A percentile compares a stretch with the other conserved stretches of the same genome.
Conservation (phyloP, 768 basidiomycete species). For the Boletus tomentosulus region DNA sequence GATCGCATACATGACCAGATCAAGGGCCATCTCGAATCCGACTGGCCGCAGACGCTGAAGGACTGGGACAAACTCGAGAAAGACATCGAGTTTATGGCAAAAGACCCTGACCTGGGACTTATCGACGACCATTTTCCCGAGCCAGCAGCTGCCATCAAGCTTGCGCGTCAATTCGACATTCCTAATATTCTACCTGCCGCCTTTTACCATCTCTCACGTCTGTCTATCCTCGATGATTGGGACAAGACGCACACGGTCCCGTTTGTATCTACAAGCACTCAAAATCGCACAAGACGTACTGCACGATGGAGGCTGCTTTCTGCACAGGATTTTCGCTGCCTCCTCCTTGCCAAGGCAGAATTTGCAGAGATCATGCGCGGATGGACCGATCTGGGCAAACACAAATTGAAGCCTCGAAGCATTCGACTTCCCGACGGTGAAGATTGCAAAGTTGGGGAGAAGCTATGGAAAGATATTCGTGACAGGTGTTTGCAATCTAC, state of each 20-base stretch:
- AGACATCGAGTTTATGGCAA: not conserved
- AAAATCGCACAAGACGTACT: constrained; percentile 6
- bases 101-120: no score
- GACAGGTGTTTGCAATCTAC: not conserved
- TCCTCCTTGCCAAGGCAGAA: constrained; percentile 13
- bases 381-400: not conserved
- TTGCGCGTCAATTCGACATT: constrained; percentile 40
- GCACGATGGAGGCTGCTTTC: constrained; percentile 25
- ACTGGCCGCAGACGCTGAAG: constrained; percentile 11
- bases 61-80: constrained; percentile 12
- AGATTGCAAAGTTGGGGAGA: not conserved
- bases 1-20: constrained; percentile 5
- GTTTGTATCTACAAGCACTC: not conserved
- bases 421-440: no score
- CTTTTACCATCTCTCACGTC: constrained; percentile 43
- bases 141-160: constrained; percentile 33
- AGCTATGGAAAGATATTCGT: not conserved
- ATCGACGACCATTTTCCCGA: constrained; percentile 14
- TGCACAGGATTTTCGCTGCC: constrained; percentile 13
- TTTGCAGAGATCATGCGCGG: not conserved
- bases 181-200: constrained; percentile 44
- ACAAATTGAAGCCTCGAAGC: not conserved
- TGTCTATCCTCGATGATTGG: constrained; percentile 18
- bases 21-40: not conserved
- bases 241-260: constrained; percentile 3